phyloP scores from a whole-genome alignment of 108 stramenopile species.

The Mayamaea pseudoterrestris region DNA sequence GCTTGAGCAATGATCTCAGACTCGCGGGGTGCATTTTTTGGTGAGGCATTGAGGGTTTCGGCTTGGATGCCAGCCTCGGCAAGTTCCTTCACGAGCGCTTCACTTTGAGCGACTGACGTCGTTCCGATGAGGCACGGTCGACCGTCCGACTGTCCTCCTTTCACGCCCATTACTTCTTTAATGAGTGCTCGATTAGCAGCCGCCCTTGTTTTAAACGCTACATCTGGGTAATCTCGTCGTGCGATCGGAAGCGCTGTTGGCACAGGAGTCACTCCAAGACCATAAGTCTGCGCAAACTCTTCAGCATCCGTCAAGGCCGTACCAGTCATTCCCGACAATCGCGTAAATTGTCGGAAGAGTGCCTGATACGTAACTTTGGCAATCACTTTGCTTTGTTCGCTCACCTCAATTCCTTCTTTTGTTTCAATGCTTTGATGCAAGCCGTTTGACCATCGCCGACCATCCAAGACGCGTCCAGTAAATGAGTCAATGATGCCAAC shows the following conservation, averaged over 20 bases:
- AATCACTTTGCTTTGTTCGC: slow-evolving; percentile 83
- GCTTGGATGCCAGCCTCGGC: slow-evolving; percentile 72
- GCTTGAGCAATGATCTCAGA: slow-evolving; percentile 92
- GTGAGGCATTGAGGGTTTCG: slow-evolving; percentile 85
- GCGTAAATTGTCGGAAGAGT: slow-evolving; percentile 80
- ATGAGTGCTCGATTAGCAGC: slow-evolving; percentile 75
- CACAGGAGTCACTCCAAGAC: slow-evolving; percentile 65
- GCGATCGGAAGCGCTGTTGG: slow-evolving; percentile 90
- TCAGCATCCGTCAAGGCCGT: slow-evolving; percentile 83
- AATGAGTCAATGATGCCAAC: slow-evolving; percentile 92
- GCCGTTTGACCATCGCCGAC: slow-evolving; percentile 91
- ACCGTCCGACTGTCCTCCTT: slow-evolving; percentile 54
- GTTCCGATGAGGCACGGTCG: slow-evolving; percentile 92
- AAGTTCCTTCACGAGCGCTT: slow-evolving; percentile 62
- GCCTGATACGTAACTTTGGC: slow-evolving; percentile 95
- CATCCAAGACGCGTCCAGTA: slow-evolving; percentile 91
- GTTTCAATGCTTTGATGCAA: slow-evolving; percentile 95
- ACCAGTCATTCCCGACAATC: slow-evolving; percentile 90
- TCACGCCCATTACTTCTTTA: slow-evolving; percentile 70
- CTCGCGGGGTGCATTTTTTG: slow-evolving; percentile 85
- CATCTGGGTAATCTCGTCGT: slow-evolving; percentile 88
- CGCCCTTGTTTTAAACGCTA: slow-evolving; percentile 83
- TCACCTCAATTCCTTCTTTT: slow-evolving; percentile 84
- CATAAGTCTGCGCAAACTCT: slow-evolving; percentile 83
- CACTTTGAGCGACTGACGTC: slow-evolving; percentile 84